Evolutionary conservation across 345 rosid species (phyloP), one percentile per base, ranked within the genome.

Genomic region (Lepidium africanum): DNA sequence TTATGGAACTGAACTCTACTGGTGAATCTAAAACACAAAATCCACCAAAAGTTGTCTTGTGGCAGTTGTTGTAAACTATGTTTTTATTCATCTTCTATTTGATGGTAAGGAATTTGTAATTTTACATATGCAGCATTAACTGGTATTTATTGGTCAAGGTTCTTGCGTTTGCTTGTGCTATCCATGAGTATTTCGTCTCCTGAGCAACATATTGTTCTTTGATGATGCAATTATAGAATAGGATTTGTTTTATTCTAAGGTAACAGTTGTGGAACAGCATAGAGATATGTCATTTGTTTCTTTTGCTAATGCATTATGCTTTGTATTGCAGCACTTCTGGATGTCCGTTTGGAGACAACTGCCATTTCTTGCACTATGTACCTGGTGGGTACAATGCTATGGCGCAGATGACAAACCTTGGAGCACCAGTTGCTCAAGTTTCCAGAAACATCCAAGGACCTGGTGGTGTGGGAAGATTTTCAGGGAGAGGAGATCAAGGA

Each of bases 341-440:
- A 42, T 90, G 98, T 69, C 96, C 89, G 40, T 88, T 90, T 76
- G 98, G 98, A 13, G 98, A 88, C 75, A 77, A 88, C 71, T 93
- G 97, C 65, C 98, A 88, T 78, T 88, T 84, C 74, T 77, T 87
- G 81, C 98, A 90, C 77, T 67, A 84, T 55, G 84, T 93, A 46
- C 89, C 96, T 12, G 91, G 97, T 39, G 96, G 97, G 6, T 84
- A 87, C 71, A 86, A 88, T 47, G 86, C 93, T 13, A 91, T 83
- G 47, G 83, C 93, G 35, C 92, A 89, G 76, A 83, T 86, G 87
- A 80, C 83, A 85, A 92, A 85, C 71, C 79, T 85, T 10, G 72
- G 83, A 0, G 83, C 85, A 37, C 43, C 73, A 63, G 72, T 66
- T 30, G 54, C 88, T 36, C 81, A 82, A 41, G 50, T 72, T 5